Conservation (phyloP, 768 basidiomycete genomes). For the Lactifluus subvellereus region DNA sequence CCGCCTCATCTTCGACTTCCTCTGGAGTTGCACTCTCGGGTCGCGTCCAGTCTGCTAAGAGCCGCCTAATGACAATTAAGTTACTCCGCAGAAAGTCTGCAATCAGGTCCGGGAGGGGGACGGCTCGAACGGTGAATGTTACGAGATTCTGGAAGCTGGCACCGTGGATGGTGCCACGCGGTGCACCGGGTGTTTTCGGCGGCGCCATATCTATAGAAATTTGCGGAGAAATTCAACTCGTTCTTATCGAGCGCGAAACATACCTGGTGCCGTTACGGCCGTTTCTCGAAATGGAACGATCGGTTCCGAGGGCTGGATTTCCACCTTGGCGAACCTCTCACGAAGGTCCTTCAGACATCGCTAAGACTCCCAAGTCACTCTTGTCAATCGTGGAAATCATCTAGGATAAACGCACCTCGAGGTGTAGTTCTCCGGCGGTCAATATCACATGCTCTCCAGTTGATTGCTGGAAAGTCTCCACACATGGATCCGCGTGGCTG, state of each 20-base stretch:
- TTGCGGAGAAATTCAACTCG: background rate
- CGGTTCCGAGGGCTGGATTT: constrained; percentile 89
- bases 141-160: constrained; percentile 64
- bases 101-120: constrained; percentile 67
- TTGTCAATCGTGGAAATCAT: background rate
- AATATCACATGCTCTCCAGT: constrained; percentile 97
- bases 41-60: constrained; percentile 41
- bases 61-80: constrained; percentile 50
- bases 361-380: constrained; percentile 35
- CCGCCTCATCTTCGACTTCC: constrained; percentile 34
- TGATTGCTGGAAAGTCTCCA: constrained; percentile 94
- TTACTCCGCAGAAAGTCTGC: constrained; percentile 77
- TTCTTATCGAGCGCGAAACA: constrained; percentile 9
- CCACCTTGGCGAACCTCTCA: constrained; percentile 89
- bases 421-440: constrained; percentile 91
- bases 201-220: constrained; percentile 72
- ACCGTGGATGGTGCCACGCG: constrained; percentile 74
- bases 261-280: constrained; percentile 73
- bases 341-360: constrained; percentile 94
- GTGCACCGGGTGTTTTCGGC: constrained; percentile 62
- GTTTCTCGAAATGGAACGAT: constrained; percentile 99
- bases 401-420: constrained; percentile 57
- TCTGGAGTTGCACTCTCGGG: constrained; percentile 32
- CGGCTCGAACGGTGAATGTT: constrained; percentile 77
- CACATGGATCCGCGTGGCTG: constrained; percentile 93